phyloP scores from a whole-genome alignment of 371 early-diverging fungal genomes.

The Circinella minor region DNA sequence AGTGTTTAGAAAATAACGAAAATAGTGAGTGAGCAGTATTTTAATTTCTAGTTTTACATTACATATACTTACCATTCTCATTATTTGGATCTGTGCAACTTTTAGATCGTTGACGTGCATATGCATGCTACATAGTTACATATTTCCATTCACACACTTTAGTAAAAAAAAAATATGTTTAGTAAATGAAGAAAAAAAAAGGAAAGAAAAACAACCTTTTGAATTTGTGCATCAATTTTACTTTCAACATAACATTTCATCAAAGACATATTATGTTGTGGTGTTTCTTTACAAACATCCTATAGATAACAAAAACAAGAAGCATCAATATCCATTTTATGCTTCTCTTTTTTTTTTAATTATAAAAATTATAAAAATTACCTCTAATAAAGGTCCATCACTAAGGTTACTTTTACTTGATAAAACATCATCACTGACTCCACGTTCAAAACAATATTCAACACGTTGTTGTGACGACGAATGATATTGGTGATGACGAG shows the following conservation, averaged over 20 bases:
- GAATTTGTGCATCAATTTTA: conserved; percentile 28
- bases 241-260: conserved; percentile 29
- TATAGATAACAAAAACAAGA: not conserved
- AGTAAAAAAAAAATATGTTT: no score
- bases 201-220: conserved; percentile 16
- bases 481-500: not conserved
- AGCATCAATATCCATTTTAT: no score
- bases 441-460: not conserved
- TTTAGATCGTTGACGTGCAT: conserved; percentile 15
- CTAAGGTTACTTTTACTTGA: not conserved
- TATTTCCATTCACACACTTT: no score
- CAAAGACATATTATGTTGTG: conserved; percentile 18
- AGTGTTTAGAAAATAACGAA: no score
- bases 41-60: no score
- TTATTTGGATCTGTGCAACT: conserved; percentile 7
- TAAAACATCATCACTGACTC: not conserved
- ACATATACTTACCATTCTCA: not conserved
- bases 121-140: conserved; percentile 7
- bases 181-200: no score
- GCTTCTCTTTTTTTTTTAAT: no score
- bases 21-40: no score
- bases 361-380: not conserved
- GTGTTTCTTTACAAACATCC: conserved; percentile 11
- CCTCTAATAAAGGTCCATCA: not conserved
- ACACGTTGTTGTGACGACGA: not conserved